Conservation (phyloP, 768 basidiomycete species). For the Rhizopogon salebrosus region DNA sequence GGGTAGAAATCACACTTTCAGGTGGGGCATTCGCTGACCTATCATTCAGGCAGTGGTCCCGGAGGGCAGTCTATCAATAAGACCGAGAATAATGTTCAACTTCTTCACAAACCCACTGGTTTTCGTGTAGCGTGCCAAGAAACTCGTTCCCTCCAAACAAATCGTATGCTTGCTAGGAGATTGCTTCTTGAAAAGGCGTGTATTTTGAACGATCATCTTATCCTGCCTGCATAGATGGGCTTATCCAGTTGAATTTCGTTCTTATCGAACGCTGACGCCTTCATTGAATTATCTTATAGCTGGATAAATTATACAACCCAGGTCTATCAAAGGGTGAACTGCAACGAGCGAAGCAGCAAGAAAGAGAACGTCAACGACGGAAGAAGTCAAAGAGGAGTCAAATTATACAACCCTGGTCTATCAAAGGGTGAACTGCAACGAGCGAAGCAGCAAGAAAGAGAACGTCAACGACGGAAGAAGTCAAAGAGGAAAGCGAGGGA, state of each 20-base stretch:
- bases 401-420: constrained; percentile 73
- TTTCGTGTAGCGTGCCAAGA: constrained; percentile 85
- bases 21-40: constrained; percentile 5
- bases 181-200: constrained; percentile 72
- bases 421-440: constrained; percentile 63
- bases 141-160: constrained; percentile 77
- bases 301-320: constrained; percentile 69
- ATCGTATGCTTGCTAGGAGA: constrained; percentile 72
- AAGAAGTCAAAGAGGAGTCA: constrained; percentile 84
- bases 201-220: constrained; percentile 14
- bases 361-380: constrained; percentile 66
- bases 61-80: constrained; percentile 98
- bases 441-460: constrained; percentile 73
- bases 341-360: constrained; percentile 64
- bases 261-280: neutral
- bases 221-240: constrained; percentile 14
- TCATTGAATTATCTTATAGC: constrained; percentile 31
- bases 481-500: constrained; percentile 57
- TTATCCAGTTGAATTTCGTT: constrained; percentile 1
- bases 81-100: constrained; percentile 85
- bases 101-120: constrained; percentile 85
- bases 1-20: constrained; percentile 13
- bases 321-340: constrained; percentile 71
- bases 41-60: constrained; percentile 70
- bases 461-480: constrained; percentile 72